A percentile compares a stretch with the other conserved stretches of the same genome.
Conservation (phyloP, 2,329 filamentous ascomycete genomes). For the Paecilomyces sp. region DNA sequence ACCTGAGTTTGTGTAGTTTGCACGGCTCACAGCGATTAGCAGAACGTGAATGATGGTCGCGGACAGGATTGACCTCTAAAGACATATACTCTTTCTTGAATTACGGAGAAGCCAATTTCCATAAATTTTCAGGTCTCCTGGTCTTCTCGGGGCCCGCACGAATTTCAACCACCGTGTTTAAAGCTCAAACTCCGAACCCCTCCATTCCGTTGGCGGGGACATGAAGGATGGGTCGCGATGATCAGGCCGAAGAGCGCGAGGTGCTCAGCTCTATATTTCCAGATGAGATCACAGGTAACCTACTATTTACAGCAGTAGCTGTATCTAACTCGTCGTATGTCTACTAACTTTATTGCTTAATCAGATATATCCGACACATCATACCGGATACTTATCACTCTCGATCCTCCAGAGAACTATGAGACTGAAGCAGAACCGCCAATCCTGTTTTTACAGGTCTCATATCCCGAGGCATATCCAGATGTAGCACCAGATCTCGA, state of each 20-base stretch:
- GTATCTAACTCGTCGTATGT: background rate
- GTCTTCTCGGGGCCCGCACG: background rate
- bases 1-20: conserved; percentile 33
- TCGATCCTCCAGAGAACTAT: conserved; percentile 67
- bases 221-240: conserved; percentile 55
- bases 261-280: conserved; percentile 98
- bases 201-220: conserved; percentile 6
- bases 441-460: conserved; percentile 72
- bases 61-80: background rate
- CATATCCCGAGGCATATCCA: conserved; percentile 85
- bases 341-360: conserved; percentile 1
- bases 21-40: conserved; percentile 24
- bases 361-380: conserved; percentile 83
- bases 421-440: conserved; percentile 57
- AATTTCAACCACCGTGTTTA: background rate
- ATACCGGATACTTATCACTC: conserved; percentile 76
- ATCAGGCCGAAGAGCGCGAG: conserved; percentile 92
- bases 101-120: background rate
- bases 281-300: conserved; percentile 82
- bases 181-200: background rate
- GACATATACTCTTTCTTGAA: background rate
- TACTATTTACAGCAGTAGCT: conserved; percentile 8
- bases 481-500: conserved; percentile 80
- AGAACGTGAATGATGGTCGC: background rate
- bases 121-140: background rate